A percentile compares a stretch with the other conserved stretches of the same genome.
Evolutionary conservation across 2,329 filamentous ascomycete species (phyloP).

Genomic region (Phyllachora maydis): DNA sequence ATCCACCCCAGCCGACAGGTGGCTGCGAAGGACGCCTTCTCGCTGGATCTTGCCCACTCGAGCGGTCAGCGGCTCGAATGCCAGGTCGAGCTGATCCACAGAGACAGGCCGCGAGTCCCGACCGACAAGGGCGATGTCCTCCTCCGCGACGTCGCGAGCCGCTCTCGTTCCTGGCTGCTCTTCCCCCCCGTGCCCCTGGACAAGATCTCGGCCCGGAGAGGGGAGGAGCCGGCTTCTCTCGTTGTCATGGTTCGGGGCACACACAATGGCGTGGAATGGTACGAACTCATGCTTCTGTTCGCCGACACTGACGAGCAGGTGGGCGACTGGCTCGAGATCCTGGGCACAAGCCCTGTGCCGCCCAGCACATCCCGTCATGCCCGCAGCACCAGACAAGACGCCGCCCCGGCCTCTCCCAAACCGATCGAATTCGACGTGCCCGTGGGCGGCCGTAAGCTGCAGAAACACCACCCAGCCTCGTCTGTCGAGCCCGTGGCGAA

Average conservation of each 20-base stretch:
- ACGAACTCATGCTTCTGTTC: constrained; percentile 60
- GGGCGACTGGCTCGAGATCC: constrained; percentile 70
- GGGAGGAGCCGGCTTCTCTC: constrained; percentile 54
- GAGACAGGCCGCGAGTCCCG: constrained; percentile 53
- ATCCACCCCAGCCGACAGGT: constrained; percentile 70
- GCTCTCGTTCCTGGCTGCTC: constrained; percentile 59
- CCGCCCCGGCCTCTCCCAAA: constrained; percentile 4
- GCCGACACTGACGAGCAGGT: constrained; percentile 60
- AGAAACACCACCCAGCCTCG: constrained; percentile 3
- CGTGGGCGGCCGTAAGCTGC: constrained; percentile 15
- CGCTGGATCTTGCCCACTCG: constrained; percentile 67
- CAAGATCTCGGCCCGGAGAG: constrained; percentile 60
- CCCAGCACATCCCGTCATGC: constrained; percentile 12
- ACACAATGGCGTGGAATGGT: constrained; percentile 49
- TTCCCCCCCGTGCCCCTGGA: constrained; percentile 69
- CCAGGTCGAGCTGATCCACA: constrained; percentile 66
- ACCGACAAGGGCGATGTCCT: constrained; percentile 65
- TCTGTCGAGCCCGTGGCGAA: constrained; percentile 7
- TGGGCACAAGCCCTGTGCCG: constrained; percentile 32
- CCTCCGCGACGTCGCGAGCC: constrained; percentile 71
- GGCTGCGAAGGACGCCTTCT: constrained; percentile 75
- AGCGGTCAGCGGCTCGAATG: constrained; percentile 81
- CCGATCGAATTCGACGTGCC: constrained; percentile 12
- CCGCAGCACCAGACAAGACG: constrained; percentile 4
- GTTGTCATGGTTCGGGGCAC: constrained; percentile 72